Conservation (phyloP, 495 filamentous ascomycete species). For the Clavariopsis aquatica region DNA sequence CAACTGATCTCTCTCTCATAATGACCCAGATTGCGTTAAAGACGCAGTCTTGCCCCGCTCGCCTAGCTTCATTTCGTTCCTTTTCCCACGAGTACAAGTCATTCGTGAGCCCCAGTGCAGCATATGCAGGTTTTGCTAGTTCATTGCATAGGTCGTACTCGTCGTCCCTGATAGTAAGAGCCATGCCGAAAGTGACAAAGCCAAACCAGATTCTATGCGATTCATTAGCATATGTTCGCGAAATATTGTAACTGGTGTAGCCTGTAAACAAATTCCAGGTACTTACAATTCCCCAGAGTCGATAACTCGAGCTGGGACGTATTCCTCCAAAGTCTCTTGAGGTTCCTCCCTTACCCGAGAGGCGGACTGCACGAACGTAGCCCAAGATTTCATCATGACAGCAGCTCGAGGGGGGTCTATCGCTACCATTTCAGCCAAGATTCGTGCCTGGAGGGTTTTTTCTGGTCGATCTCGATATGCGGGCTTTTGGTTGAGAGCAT, state of each 20-base stretch:
- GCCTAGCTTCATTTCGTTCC: constrained; percentile 8
- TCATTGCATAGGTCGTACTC: constrained; percentile 34
- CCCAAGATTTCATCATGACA: constrained; percentile 7
- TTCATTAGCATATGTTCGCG: no score
- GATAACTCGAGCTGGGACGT: constrained; percentile 20
- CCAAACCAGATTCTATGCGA: constrained; percentile 33
- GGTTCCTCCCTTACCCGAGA: not conserved
- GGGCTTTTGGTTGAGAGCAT: constrained; percentile 2
- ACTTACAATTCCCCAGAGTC: constrained; percentile 25
- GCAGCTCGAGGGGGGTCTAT: constrained; percentile 5
- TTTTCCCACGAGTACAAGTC: constrained; percentile 26
- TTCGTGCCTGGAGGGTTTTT: constrained; percentile 7
- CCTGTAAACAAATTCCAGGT: constrained; percentile 4
- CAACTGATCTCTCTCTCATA: constrained; percentile 40
- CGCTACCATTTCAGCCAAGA: constrained; percentile 13
- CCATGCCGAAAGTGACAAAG: constrained; percentile 40
- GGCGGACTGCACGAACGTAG: constrained; percentile 14
- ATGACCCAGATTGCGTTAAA: constrained; percentile 48
- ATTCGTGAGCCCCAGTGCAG: constrained; percentile 42
- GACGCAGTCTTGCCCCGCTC: constrained; percentile 40
- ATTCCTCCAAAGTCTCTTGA: constrained; percentile 28
- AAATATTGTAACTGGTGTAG: no score
- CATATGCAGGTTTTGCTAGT: constrained; percentile 39
- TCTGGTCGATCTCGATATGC: not conserved
- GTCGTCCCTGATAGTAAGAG: constrained; percentile 34